Conservation (phyloP, 192 early-diverging fungal species). For the Chytriomyces sp. region DNA sequence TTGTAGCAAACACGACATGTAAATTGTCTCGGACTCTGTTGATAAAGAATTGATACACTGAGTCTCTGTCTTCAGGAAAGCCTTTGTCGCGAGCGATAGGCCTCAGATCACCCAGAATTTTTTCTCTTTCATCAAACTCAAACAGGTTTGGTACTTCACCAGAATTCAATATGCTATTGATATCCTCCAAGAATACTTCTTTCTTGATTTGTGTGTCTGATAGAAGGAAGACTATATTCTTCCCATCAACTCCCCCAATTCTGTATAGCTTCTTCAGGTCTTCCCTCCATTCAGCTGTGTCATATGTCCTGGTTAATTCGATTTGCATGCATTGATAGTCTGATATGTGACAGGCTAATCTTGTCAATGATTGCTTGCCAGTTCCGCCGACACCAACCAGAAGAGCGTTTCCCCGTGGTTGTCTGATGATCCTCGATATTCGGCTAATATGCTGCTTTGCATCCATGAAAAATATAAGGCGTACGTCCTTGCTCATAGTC, state of each 20-base stretch:
- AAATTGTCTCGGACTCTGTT: conserved; percentile 62
- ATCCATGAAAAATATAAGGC: conserved; percentile 65
- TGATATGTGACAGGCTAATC: conserved; percentile 63
- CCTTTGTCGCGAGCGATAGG: conserved; percentile 56
- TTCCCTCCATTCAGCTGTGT: conserved; percentile 58
- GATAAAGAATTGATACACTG: conserved; percentile 64
- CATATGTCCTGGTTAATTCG: conserved; percentile 62
- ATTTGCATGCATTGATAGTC: conserved; percentile 63
- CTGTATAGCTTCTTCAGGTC: conserved; percentile 60
- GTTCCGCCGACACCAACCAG: conserved; percentile 63
- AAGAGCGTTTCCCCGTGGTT: conserved; percentile 62
- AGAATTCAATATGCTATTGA: conserved; percentile 62
- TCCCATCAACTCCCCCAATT: conserved; percentile 58
- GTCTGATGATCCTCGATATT: conserved; percentile 59
- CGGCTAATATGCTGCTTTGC: conserved; percentile 61
- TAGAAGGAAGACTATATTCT: conserved; percentile 63
- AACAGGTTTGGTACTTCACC: conserved; percentile 65
- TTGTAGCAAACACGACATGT: conserved; percentile 62
- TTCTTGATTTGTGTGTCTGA: conserved; percentile 65
- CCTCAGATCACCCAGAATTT: conserved; percentile 60
- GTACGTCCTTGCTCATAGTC: conserved; percentile 57
- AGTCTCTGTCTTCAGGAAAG: conserved; percentile 58
- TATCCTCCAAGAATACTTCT: conserved; percentile 61
- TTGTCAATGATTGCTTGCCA: conserved; percentile 61
- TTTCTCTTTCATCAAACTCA: conserved; percentile 64